These are phyloP conservation scores for Xylariales sp. DNA, from an alignment of 2,329 filamentous ascomycete genomes.

Conservation along the genomic window DNA sequence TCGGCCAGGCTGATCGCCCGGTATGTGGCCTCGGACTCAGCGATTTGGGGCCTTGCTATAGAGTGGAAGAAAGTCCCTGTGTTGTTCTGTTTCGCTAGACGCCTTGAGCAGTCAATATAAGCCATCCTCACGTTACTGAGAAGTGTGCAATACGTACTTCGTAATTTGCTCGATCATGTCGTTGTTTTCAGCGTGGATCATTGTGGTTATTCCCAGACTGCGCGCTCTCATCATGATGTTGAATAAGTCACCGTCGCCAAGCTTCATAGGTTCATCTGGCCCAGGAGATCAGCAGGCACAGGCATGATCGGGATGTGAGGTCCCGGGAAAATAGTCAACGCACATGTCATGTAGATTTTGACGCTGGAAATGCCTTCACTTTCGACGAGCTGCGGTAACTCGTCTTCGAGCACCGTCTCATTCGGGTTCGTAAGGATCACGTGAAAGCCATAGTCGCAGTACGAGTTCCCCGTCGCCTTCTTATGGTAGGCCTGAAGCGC, in stretches of 20 bases:
- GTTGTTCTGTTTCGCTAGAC: constrained; percentile 11
- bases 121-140: constrained; percentile 1
- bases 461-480: constrained; percentile 33
- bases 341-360: constrained; percentile 9
- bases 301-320: not conserved
- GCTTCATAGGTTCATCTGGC: constrained; percentile 28
- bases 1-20: constrained; percentile 45
- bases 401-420: constrained; percentile 13
- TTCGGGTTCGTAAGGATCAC: constrained; percentile 17
- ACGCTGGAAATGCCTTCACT: constrained; percentile 5
- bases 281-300: no score
- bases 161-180: constrained; percentile 39
- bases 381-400: constrained; percentile 1
- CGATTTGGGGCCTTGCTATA: constrained; percentile 38
- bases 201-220: constrained; percentile 38
- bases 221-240: constrained; percentile 35
- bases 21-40: constrained; percentile 45
- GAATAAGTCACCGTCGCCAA: constrained; percentile 34
- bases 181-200: constrained; percentile 44
- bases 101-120: constrained; percentile 8
- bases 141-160: constrained; percentile 17
- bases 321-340: not conserved
- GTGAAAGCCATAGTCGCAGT: constrained; percentile 55
- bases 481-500: constrained; percentile 37
- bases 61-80: constrained; percentile 38